Base-by-base conservation (phyloP, 257 asterid species). In the Echites panduratus region DNA sequence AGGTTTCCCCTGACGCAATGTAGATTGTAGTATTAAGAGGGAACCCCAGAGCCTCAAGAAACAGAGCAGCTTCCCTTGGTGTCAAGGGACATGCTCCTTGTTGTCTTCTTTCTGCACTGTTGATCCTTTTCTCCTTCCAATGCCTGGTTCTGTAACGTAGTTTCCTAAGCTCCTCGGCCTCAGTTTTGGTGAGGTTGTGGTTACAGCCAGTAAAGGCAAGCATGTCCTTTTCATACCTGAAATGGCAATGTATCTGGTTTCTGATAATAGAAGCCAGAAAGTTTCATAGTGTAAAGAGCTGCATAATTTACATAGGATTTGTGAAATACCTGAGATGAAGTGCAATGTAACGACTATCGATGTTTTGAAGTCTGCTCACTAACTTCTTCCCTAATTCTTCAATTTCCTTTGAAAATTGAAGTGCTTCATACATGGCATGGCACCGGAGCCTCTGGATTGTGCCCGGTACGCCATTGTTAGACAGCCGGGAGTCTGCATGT, bases 191-290 rank as follows among this genome's bases (percentile, higher is more conserved):
- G 14, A 84, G 87, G 65, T 78, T 81, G 79, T 84, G 80, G 70
- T 74, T 76, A 76, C 87, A 84, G 38, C 87, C 87, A 5, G 87
- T 84, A 79, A 84, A 84, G 66, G 85, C 83, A n/a, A 84, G 82
- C 87, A 84, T 81, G 76, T 84, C 87, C 78, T 78, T 78, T 58
- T 81, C 87, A 58, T 84, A 84, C 67, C 86, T 82, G 70, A 52
- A 29, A 66, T 76, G 54, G 70, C 49, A 16, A 17, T 20, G 40
- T 16, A 16, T 9, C 40, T 47, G 0, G 44, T 26, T 56, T 43
- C 38, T 32, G 3, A 32, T 1, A 58, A 24, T 1, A 71, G 0
- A 43, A 19, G 44, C 32, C 5, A 41, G 10, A 9, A 17, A 2
- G 38, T 0, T 19, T 52, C 20, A 50, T 19, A 13, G 52, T 14